phyloP scores from a whole-genome alignment of 345 rosid genomes.

The Camelina laxa region DNA sequence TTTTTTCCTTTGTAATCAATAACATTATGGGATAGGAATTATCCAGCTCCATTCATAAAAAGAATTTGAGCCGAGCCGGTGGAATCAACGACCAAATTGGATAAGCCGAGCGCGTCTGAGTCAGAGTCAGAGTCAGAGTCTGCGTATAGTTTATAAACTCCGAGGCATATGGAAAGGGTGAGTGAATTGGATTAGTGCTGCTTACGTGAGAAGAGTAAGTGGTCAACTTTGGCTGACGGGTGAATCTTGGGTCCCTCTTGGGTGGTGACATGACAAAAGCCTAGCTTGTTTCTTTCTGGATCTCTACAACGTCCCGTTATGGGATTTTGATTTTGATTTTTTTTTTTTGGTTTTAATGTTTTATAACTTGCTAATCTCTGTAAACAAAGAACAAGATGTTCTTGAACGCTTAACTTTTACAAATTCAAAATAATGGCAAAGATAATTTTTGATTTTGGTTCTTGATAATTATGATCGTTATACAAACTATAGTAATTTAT shows the following conservation, averaged over 20 bases:
- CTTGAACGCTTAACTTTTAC: background rate
- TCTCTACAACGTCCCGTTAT: constrained; percentile 12
- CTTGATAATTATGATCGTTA: background rate
- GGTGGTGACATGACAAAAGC: constrained; percentile 27
- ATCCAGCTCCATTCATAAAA: background rate
- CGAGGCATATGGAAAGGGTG: constrained; percentile 27
- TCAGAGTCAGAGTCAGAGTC: background rate
- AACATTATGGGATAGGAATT: background rate
- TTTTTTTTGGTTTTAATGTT: no score
- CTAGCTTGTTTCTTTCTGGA: constrained; percentile 21
- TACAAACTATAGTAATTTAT: background rate
- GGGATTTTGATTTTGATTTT: background rate
- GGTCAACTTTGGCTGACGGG: constrained; percentile 38
- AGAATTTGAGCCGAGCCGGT: constrained; percentile 14
- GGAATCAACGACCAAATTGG: background rate
- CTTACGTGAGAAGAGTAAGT: constrained; percentile 22
- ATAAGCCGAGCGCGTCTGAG: background rate
- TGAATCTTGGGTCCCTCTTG: constrained; percentile 25
- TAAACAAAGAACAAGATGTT: no score
- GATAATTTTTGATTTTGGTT: background rate
- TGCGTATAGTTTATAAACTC: background rate
- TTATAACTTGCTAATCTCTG: background rate
- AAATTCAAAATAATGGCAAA: background rate
- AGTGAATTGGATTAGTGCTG: constrained; percentile 7
- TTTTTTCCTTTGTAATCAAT: background rate